These are phyloP conservation scores for Malus hybrid DNA, from an alignment of 331 rosid species.

Conservation along the genomic window DNA sequence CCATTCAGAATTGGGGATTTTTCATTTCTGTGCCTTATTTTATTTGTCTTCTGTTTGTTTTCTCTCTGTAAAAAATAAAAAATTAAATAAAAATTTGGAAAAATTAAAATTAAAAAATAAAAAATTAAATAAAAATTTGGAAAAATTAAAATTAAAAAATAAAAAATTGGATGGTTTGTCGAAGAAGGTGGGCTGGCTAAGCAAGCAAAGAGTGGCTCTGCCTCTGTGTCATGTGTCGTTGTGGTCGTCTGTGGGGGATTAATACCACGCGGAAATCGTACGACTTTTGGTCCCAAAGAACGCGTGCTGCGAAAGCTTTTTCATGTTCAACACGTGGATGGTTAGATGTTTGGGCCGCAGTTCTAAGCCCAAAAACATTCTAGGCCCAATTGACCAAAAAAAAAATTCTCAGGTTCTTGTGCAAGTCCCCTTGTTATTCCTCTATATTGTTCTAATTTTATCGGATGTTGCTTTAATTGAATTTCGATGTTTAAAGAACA, in stretches of 20 bases:
- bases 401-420: not conserved
- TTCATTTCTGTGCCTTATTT: conserved; percentile 19
- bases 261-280: not conserved
- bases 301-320: not conserved
- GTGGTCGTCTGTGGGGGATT: not conserved
- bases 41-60: not conserved
- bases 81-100: not conserved
- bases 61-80: not conserved
- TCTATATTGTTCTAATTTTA: too few species aligned
- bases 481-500: not conserved
- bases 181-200: not conserved
- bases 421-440: too few species aligned
- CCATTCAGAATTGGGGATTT: conserved; percentile 48
- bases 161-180: not conserved
- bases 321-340: not conserved
- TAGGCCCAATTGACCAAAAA: not conserved
- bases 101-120: too few species aligned
- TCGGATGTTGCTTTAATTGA: too few species aligned
- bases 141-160: not conserved
- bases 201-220: not conserved
- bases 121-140: not conserved
- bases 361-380: not conserved
- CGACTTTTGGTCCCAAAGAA: not conserved
- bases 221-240: not conserved
- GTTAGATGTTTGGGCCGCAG: not conserved